Evolutionary conservation across 305 asterid species (phyloP).

Genomic region (Euphrasia arctica): DNA sequence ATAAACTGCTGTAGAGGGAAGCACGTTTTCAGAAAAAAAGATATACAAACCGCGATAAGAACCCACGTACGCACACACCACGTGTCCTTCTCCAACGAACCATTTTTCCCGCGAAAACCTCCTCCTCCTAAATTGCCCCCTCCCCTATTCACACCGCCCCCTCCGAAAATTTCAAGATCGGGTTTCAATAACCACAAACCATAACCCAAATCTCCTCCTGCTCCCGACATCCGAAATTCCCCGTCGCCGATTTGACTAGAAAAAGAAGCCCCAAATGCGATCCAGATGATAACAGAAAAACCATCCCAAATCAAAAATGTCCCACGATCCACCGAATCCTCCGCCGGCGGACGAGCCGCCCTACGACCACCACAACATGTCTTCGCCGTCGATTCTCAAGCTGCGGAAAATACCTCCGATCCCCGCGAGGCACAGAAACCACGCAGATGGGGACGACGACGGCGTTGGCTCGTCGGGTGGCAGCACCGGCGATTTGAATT

Average conservation of each 20-base stretch:
- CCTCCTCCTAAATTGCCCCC: slow-evolving; percentile 29
- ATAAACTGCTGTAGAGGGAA: slow-evolving; percentile 20
- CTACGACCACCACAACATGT: slow-evolving; percentile 27
- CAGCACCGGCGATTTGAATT: slow-evolving; percentile 30
- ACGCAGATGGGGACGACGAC: slow-evolving; percentile 28
- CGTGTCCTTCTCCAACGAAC: slow-evolving; percentile 44
- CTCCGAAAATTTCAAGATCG: slow-evolving; percentile 28
- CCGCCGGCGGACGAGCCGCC: slow-evolving; percentile 32
- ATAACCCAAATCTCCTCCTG: slow-evolving; percentile 8
- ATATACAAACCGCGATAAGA: slow-evolving; percentile 31
- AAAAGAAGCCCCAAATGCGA: slow-evolving; percentile 14
- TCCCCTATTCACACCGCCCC: not conserved
- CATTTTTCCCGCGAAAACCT: slow-evolving; percentile 81
- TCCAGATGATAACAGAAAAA: slow-evolving; percentile 18
- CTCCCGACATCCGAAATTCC: slow-evolving; percentile 4
- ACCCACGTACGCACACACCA: slow-evolving; percentile 23
- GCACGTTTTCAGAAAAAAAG: slow-evolving; percentile 36
- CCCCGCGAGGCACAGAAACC: slow-evolving; percentile 38
- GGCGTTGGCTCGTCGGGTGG: slow-evolving; percentile 17
- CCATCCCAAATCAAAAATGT: slow-evolving; percentile 29
- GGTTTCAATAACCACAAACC: slow-evolving; percentile 26
- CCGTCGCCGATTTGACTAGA: not conserved
- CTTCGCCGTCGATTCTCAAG: slow-evolving; percentile 45
- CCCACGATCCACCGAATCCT: slow-evolving; percentile 28
- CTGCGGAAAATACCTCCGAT: slow-evolving; percentile 61